Conservation (phyloP, 805 yeast genomes). For the Yarrowia alimentaria region DNA sequence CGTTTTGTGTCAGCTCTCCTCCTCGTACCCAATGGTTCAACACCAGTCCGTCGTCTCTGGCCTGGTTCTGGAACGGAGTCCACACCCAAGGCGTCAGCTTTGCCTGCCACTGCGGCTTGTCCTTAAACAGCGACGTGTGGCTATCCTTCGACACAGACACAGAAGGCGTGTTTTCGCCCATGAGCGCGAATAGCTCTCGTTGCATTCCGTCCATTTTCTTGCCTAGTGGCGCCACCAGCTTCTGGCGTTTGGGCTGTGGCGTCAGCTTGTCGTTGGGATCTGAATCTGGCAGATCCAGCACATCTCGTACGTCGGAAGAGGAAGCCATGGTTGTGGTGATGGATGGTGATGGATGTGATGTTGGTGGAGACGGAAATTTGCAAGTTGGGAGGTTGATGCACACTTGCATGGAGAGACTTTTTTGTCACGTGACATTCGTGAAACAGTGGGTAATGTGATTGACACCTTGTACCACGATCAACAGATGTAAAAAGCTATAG, state of each 20-base stretch:
- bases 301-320: slow-evolving; percentile 39
- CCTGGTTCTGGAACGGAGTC: slow-evolving; percentile 56
- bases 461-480: too few species aligned
- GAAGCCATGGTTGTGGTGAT: slow-evolving; percentile 29
- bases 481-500: too few species aligned
- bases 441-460: too few species aligned
- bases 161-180: slow-evolving; percentile 93
- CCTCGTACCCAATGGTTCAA: slow-evolving; percentile 90
- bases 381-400: background rate
- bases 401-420: too few species aligned
- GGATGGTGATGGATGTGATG: background rate
- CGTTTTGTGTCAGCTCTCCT: slow-evolving; percentile 43
- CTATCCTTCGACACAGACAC: slow-evolving; percentile 49
- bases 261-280: slow-evolving; percentile 28
- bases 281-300: slow-evolving; percentile 36
- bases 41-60: slow-evolving; percentile 51
- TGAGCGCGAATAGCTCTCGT: slow-evolving; percentile 79
- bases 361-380: background rate
- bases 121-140: slow-evolving; percentile 47
- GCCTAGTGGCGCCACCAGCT: background rate
- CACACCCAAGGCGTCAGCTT: slow-evolving; percentile 83
- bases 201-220: slow-evolving; percentile 64
- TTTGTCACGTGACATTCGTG: too few species aligned
- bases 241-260: slow-evolving; percentile 28
- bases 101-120: slow-evolving; percentile 55